Evolutionary conservation across 805 yeast species (phyloP).

Genomic region (Zygosaccharomyces lentus): DNA sequence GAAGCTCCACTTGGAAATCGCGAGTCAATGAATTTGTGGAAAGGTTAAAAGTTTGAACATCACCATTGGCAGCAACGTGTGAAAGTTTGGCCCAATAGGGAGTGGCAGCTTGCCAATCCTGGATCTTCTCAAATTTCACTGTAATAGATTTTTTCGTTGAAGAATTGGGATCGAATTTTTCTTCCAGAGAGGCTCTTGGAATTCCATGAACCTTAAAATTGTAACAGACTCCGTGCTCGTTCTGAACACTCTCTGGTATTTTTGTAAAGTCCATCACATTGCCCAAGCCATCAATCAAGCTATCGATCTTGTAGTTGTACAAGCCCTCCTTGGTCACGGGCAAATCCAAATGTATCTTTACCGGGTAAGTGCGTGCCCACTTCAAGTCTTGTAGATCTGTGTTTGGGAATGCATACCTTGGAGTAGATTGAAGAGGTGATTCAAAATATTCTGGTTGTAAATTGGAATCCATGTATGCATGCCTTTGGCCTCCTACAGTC

Average conservation of each 20-base stretch:
- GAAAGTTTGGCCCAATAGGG: conserved; percentile 38
- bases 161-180: conserved; percentile 35
- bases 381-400: conserved; percentile 39
- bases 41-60: conserved; percentile 19
- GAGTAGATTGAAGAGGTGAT: conserved; percentile 45
- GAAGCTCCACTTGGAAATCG: conserved; percentile 42
- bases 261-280: conserved; percentile 45
- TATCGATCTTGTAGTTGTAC: conserved; percentile 52
- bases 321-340: conserved; percentile 45
- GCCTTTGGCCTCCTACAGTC: conserved; percentile 34
- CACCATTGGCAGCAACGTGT: conserved; percentile 30
- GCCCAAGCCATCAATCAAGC: conserved; percentile 64
- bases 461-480: conserved; percentile 38
- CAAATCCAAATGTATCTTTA: conserved; percentile 43
- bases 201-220: conserved; percentile 51
- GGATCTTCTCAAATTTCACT: conserved; percentile 31
- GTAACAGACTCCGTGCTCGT: conserved; percentile 39
- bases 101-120: conserved; percentile 25
- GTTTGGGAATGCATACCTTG: conserved; percentile 26
- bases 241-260: conserved; percentile 28
- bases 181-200: conserved; percentile 48
- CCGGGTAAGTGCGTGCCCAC: conserved; percentile 42
- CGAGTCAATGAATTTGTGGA: conserved; percentile 30
- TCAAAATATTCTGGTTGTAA: conserved; percentile 48
- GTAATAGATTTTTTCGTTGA: conserved; percentile 38